Base-by-base conservation (phyloP, 2,329 filamentous ascomycete species). In the Whalleya microplaca region DNA sequence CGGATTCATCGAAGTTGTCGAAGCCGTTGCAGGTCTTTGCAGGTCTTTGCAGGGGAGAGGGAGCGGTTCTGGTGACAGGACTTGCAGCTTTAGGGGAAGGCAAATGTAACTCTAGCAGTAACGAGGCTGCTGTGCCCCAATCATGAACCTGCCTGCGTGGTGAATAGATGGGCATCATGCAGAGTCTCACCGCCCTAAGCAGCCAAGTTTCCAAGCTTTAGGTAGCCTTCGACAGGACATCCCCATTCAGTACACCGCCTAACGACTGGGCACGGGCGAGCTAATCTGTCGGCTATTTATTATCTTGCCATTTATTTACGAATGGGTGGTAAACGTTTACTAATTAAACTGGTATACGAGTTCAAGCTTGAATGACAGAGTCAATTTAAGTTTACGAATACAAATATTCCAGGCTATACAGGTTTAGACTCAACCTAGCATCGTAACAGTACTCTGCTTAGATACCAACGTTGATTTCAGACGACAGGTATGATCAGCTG, bases 141-240 rank as follows among this genome's bases (percentile, higher is more conserved):
- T 68, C 32, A 60, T 60, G 64, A 62, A 47, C 42, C 54, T 65
- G 55, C 60, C 63, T 61, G 58, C 51, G 45, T 61, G 55, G 59
- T 61, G 55, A 61, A 63, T 37, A 60, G 55, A 58, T 56, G 64
- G 61, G 61, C 51, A 64, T 66, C 59, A 65, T 61, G 62, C 64
- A 66, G 58, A 45, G 56, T 62, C 59, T 66, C 60, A 64, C 62
- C 64, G 63, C 63, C 62, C 56, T 59, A 54, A 57, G 53, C 16
- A 21, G 21, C 32, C 50, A 47, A 53, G 18, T 58, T 37, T 37
- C 14, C 32, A 37, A 37, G 32, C 32, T 37, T 37, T 37, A n/a
- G n/a, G n/a, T 12, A 3, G 3, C 10, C 14, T 37, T 37, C 14
- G 32, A 12, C 32, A 37, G 32, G 32, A 37, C 32, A 37, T 37